Evolutionary conservation across 106 monocot genomes (phyloP), one percentile per base, ranked within the genome.

Genomic region (Dioscorea dumetorum): DNA sequence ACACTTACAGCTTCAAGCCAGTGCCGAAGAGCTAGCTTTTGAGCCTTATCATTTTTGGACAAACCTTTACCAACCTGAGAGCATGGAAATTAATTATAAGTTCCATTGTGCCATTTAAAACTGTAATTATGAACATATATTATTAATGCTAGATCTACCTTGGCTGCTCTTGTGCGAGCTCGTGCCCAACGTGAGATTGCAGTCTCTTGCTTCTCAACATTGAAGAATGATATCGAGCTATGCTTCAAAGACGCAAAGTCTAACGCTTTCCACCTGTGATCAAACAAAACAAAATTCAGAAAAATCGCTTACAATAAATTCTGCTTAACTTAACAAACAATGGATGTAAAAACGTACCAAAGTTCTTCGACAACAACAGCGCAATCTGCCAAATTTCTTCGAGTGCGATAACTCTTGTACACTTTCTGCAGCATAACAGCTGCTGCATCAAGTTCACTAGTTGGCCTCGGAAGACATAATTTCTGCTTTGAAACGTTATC

Each of bases 351-450:
- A 18, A 60, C 67, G 2, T 24, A 94, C 93, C 93, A 93, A 50
- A 84, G 78, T 74, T 93, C 86, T 70, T 93, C 93, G 22, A 83
- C 84, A 9, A 93, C 76, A 35, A 93, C 93, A 3, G 93, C 93
- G 15, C 93, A 93, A 80, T 93, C 93, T 5, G 93, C 93, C 32
- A 93, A 77, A 65, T 89, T 89, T 75, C 93, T 86, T 70, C 93
- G 22, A 24, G 86, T 93, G 48, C 93, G 60, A 63, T 86, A 93
- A 80, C 93, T 93, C 70, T 89, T 93, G 73, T 93, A 93, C 31
- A 93, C 86, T 58, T 93, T 93, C 75, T 93, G 93, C 24, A 93
- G 50, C 72, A 79, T 93, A 5, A 93, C 70, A 8, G 90, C 90
- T 22, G 89, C 86, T 21, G 83, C 83, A 32, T 94, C 75, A 48